Percentiles rank a stretch among this genome's conserved stretches.
Conservation (phyloP, 352 stramenopile species). For the Phytophthora tentaculata region DNA sequence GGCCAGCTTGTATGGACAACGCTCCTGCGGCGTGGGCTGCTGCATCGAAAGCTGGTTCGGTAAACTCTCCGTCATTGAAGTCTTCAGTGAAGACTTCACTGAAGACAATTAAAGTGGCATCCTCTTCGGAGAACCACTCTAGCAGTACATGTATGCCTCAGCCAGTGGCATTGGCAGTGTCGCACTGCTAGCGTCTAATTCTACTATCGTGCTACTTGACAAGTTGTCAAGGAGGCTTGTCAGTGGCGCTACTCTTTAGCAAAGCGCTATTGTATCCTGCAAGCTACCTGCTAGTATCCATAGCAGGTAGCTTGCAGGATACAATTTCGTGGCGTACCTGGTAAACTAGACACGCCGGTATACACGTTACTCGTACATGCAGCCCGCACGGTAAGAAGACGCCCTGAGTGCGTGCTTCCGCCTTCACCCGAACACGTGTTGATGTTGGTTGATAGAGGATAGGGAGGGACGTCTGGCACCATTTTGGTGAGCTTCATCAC, state of each 20-base stretch:
- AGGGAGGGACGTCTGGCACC: constrained; percentile 2
- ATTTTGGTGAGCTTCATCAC: constrained; percentile 15
- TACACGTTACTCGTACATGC: too few species aligned
- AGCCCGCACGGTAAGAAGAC: neutral
- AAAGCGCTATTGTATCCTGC: too few species aligned
- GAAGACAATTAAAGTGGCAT: neutral
- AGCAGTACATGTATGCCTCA: too few species aligned
- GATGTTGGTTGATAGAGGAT: constrained; percentile 1
- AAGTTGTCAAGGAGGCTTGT: neutral
- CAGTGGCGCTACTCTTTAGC: neutral
- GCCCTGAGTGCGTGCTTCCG: neutral
- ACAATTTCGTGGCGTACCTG: neutral
- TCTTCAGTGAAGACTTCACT: neutral
- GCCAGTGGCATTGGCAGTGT: too few species aligned
- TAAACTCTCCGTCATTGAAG: too few species aligned
- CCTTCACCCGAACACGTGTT: constrained; percentile 33
- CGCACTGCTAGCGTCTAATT: neutral
- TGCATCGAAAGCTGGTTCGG: constrained; percentile 5
- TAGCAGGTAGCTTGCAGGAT: too few species aligned
- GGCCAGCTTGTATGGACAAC: constrained; percentile 1
- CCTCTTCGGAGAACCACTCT: neutral
- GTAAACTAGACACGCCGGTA: neutral
- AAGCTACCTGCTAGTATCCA: too few species aligned
- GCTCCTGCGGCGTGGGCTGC: constrained; percentile 3
- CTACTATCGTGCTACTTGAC: neutral